Percentiles rank a stretch among this genome's conserved stretches.
phyloP scores from a whole-genome alignment of 306 rosid species.

The Cyamopsis tetragonoloba region DNA sequence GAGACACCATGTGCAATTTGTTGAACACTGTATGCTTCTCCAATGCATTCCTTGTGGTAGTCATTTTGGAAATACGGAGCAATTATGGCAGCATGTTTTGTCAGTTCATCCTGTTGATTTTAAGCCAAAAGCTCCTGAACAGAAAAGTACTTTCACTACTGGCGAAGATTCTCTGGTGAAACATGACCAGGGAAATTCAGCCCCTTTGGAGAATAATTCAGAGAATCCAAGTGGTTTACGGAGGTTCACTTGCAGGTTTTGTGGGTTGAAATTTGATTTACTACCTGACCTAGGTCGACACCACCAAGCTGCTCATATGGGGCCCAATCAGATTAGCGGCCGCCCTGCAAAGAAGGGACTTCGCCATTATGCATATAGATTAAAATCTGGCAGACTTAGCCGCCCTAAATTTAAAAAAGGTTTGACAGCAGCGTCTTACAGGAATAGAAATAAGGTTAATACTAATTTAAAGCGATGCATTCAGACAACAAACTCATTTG shows the following conservation, averaged over 20 bases:
- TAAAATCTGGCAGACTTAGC: slow-evolving; percentile 93
- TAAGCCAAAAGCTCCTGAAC: slow-evolving; percentile 53
- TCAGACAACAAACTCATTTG: slow-evolving; percentile 63
- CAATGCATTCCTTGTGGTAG: slow-evolving; percentile 96
- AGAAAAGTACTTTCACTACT: slow-evolving; percentile 41
- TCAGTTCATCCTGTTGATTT: slow-evolving; percentile 66
- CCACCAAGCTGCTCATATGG: slow-evolving; percentile 99
- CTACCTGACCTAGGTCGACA: slow-evolving; percentile 98
- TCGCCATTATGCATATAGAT: slow-evolving; percentile 73
- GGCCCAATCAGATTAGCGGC: slow-evolving; percentile 60
- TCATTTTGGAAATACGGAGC: slow-evolving; percentile 80
- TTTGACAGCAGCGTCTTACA: slow-evolving; percentile 70
- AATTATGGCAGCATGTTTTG: slow-evolving; percentile 89
- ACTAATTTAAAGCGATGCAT: slow-evolving; percentile 68
- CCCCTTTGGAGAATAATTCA: slow-evolving; percentile 49
- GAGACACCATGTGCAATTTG: slow-evolving; percentile 90
- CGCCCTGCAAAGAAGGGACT: slow-evolving; percentile 78
- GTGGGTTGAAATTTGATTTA: slow-evolving; percentile 94
- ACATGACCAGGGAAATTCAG: slow-evolving; percentile 46
- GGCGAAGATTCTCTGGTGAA: slow-evolving; percentile 53
- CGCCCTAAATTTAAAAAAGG: slow-evolving; percentile 77
- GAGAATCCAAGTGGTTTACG: slow-evolving; percentile 56
- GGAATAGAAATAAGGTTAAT: slow-evolving; percentile 77
- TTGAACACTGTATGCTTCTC: slow-evolving; percentile 95
- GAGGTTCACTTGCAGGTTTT: slow-evolving; percentile 81